Evolutionary conservation across 208 protist genomes (phyloP).

Genomic region (Crithidia expoeki): DNA sequence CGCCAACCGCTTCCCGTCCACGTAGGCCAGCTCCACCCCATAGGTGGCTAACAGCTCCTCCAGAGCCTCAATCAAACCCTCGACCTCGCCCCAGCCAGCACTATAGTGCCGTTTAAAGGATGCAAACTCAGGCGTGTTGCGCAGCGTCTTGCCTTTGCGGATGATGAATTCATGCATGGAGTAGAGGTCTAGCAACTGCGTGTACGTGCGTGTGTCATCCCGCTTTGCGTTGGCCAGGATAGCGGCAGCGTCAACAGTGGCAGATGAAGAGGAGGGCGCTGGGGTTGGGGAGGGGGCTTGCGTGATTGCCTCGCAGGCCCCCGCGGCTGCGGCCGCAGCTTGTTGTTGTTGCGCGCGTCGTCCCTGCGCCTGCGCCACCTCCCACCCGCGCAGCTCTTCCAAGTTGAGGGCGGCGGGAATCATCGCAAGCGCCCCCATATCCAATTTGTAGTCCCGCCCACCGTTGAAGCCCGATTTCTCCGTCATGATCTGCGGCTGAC

Average conservation of each 20-base stretch:
- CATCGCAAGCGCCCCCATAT: constrained; percentile 72
- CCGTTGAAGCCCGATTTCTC: constrained; percentile 58
- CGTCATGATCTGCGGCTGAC: constrained; percentile 60
- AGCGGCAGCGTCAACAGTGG: neutral
- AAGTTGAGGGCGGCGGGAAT: constrained; percentile 79
- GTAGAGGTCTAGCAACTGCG: constrained; percentile 92
- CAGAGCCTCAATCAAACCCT: constrained; percentile 72
- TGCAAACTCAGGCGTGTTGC: constrained; percentile 91
- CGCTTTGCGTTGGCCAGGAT: constrained; percentile 14
- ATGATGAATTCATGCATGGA: constrained; percentile 96
- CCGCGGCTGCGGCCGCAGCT: constrained; percentile 6
- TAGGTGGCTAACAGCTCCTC: constrained; percentile 82
- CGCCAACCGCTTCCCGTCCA: constrained; percentile 90
- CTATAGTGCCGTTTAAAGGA: constrained; percentile 89
- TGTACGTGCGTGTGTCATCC: constrained; percentile 88
- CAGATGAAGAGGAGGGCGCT: neutral
- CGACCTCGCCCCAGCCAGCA: constrained; percentile 84
- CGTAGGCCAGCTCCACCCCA: constrained; percentile 86
- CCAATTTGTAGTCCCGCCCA: constrained; percentile 71
- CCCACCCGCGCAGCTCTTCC: constrained; percentile 75
- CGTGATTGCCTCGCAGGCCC: neutral
- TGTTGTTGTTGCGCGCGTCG: constrained; percentile 10
- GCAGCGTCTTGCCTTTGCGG: constrained; percentile 85
- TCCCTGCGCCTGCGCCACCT: constrained; percentile 48
- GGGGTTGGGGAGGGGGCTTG: neutral